Base-by-base conservation (phyloP, 2,329 filamentous ascomycete genomes). In the Epichloe coenophiala region DNA sequence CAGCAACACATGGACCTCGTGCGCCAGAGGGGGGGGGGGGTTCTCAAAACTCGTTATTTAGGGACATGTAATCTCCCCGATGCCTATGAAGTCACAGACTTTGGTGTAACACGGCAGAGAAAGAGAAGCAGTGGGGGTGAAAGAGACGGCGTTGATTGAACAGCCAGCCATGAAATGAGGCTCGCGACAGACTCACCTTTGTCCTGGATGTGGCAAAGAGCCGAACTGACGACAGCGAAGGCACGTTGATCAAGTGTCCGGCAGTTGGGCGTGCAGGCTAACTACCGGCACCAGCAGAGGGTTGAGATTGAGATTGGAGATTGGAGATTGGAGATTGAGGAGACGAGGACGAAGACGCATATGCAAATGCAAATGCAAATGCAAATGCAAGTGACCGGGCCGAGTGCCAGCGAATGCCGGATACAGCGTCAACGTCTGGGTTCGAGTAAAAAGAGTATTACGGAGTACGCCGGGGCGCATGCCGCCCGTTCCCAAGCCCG, bases 241-340 rank as follows among this genome's bases (percentile, higher is more conserved):
- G 54, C 40, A 58, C 52, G 42, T 54, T 51, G 58, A 62, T 59
- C 45, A 56, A 43, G 40, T 61, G 61, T 57, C 71, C 70, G 58
- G 73, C 70, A 47, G 70, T 71, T 58, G 72, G 71, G 63, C 71
- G 73, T 58, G 39, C n/a, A 39, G 45, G 42, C 33, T 75, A 70
- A 58, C 69, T 67, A 56, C 64, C 56, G 51, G 21, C 67, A 56
- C 64, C 56, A 51, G 19, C 54, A 57, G 54, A 59, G 47, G 48
- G 54, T 55, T 50, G 58, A 41, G 43, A 53, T 54, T 51, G 59
- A 56, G 51, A 2, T 27, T 21, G 6, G 23, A 27, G 23, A 27
- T 27, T 21, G 6, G 23, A 27, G 23, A 27, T 17, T 17, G 17
- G 1, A 27, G 43, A 53, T 54, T 51, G 59, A 56, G 52, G 54